These are phyloP conservation scores for Paecilomyces fulvus DNA, from an alignment of 2,329 filamentous ascomycete genomes.

Conservation along the genomic window DNA sequence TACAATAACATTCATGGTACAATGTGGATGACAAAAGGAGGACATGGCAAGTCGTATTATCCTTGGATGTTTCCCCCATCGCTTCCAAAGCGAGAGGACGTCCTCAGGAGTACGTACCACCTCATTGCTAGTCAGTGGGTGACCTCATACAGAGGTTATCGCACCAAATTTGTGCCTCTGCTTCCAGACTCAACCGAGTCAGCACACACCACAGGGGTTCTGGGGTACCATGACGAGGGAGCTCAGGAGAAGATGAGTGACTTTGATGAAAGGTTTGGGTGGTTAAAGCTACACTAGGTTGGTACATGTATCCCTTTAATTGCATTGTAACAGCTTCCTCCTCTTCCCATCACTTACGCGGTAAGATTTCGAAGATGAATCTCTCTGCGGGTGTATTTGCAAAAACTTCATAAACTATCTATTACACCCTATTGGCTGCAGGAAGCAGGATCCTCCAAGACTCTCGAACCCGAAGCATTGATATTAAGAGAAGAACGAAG, in stretches of 20 bases:
- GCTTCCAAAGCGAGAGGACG: background rate
- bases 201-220: background rate
- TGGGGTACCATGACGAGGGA: background rate
- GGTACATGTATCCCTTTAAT: background rate
- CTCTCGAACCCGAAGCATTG: too few relatives aligned
- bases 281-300: background rate
- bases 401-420: too few relatives aligned
- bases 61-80: background rate
- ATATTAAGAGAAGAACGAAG: too few relatives aligned
- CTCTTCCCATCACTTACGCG: too few relatives aligned
- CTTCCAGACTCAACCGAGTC: background rate
- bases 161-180: background rate
- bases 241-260: background rate
- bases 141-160: background rate
- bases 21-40: background rate
- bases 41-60: background rate
- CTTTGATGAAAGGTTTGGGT: background rate
- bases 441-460: too few relatives aligned
- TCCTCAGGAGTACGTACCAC: background rate
- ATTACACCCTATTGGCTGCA: too few relatives aligned
- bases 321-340: too few relatives aligned
- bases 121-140: background rate
- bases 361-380: too few relatives aligned
- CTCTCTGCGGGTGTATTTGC: too few relatives aligned
- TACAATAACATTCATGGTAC: background rate